A percentile compares a stretch with the other conserved stretches of the same genome.
Evolutionary conservation across 495 filamentous ascomycete species (phyloP).

Genomic region (Penicillium arizonense): DNA sequence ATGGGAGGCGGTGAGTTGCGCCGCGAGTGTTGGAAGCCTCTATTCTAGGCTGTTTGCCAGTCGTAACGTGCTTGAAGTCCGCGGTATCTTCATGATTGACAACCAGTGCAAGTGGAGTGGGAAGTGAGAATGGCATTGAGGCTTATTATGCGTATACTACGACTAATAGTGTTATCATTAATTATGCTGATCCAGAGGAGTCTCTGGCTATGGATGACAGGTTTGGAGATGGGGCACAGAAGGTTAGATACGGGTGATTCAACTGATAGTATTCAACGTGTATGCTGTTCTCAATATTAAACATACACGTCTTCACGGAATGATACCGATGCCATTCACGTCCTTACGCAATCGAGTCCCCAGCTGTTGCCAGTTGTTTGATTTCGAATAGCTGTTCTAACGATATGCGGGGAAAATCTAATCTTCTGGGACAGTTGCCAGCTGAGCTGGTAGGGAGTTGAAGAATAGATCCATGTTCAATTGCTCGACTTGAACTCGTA

Average conservation of each 20-base stretch:
- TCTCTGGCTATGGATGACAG: conserved; percentile 20
- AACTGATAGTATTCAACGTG: too few relatives aligned
- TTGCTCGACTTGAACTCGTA: too few relatives aligned
- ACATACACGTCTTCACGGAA: too few relatives aligned
- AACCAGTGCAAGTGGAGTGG: conserved; percentile 22
- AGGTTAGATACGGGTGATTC: conserved; percentile 23
- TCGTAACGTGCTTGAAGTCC: conserved; percentile 67
- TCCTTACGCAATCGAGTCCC: too few relatives aligned
- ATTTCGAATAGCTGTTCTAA: too few relatives aligned
- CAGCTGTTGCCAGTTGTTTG: too few relatives aligned
- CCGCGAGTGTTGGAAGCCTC: conserved; percentile 70
- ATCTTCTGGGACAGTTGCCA: too few relatives aligned
- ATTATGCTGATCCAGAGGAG: conserved; percentile 19
- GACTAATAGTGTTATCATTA: conserved; percentile 23
- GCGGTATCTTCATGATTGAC: conserved; percentile 82
- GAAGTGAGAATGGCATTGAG: conserved; percentile 28
- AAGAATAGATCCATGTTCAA: too few relatives aligned
- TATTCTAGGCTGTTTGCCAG: conserved; percentile 88
- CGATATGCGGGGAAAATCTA: too few relatives aligned
- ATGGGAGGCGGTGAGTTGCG: conserved; percentile 55
- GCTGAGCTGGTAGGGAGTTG: too few relatives aligned
- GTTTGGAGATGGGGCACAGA: conserved; percentile 13
- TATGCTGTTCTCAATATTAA: too few relatives aligned
- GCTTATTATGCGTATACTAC: conserved; percentile 24
- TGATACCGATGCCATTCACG: too few relatives aligned